Base-by-base conservation (phyloP, 1,284 basidiomycete genomes). In the Takashimella tepidaria region DNA sequence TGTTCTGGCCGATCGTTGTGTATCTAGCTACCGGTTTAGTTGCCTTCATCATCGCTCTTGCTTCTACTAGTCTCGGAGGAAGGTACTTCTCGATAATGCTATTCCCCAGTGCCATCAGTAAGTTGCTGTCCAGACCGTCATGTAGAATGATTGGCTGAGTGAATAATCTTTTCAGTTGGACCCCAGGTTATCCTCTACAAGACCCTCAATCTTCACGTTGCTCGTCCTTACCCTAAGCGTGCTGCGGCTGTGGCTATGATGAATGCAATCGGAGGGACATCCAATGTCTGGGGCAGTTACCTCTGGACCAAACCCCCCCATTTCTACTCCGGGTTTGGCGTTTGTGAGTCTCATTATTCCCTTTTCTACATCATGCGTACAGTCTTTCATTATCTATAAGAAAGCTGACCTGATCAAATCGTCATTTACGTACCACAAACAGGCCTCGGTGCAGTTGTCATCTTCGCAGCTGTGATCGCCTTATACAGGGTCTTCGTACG, bases 1-100 rank as follows among this genome's bases (percentile, higher is more conserved):
- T 51, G 20, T 53, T 56, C 55, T 44, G 54, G 19, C 42, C 50
- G 2, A 4, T 21, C 26, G 50, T 58, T 4, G 45, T 61, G 22
- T 21, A 22, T 3, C 22, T 84, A 13, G 85, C 85, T 12, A 82
- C 86, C 45, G 51, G 85, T 16, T 87, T 86, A 3, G 88, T 37
- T 16, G 31, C 16, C 16, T 37, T 87, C 68, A 63, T 84, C 41
- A 79, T 84, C 50, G 55, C 65, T 0, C 43, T 59, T 8, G 10
- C 51, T 0, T 64, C 66, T 0, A 47, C 58, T n/a, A 57, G 51
- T 13, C 59, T 57, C 5, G 68, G 53, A 3, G 60, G 56, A 13
- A 58, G 65, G 13, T 68, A 67, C 56, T 45, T 66, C 25, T 49
- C 58, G 24, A 56, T 58, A 44, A 50, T 58, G 40, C 25, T 61